Conservation (phyloP, 2,329 filamentous ascomycete genomes). For the Claviceps sp. region DNA sequence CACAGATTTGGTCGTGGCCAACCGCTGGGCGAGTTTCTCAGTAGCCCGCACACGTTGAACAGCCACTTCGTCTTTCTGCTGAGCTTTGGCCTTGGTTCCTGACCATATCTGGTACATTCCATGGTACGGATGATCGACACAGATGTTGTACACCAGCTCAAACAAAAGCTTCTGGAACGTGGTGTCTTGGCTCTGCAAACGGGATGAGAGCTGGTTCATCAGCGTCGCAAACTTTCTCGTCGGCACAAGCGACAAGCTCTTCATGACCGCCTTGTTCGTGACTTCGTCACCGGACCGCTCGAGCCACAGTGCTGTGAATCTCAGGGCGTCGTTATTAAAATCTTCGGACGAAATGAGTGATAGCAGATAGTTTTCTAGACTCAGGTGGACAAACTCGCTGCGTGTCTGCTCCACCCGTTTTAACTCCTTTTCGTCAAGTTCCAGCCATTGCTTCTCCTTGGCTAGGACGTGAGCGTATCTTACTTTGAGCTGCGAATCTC, state of each 20-base stretch:
- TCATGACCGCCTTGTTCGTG: conserved; percentile 65
- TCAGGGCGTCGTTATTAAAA: conserved; percentile 77
- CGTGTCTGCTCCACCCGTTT: conserved; percentile 63
- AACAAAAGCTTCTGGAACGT: conserved; percentile 69
- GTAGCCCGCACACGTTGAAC: conserved; percentile 64
- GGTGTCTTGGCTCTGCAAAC: conserved; percentile 56
- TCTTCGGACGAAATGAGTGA: conserved; percentile 75
- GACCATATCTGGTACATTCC: conserved; percentile 96
- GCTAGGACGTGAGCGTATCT: conserved; percentile 47
- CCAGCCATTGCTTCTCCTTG: conserved; percentile 76
- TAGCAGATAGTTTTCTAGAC: conserved; percentile 84
- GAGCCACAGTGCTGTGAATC: conserved; percentile 90
- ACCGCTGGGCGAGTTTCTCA: conserved; percentile 47
- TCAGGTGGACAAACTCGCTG: conserved; percentile 72
- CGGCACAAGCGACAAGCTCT: conserved; percentile 59
- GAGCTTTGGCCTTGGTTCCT: conserved; percentile 54
- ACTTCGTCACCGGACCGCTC: conserved; percentile 65
- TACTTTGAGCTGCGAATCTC: conserved; percentile 38
- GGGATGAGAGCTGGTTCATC: conserved; percentile 95
- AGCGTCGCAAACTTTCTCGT: conserved; percentile 84
- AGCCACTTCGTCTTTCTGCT: conserved; percentile 61
- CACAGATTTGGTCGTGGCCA: conserved; percentile 40
- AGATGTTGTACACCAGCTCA: conserved; percentile 67
- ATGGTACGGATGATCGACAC: conserved; percentile 86
- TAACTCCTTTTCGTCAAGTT: conserved; percentile 81